phyloP scores from a whole-genome alignment of 2,329 filamentous ascomycete species.

The Microsporum ferrugineum region DNA sequence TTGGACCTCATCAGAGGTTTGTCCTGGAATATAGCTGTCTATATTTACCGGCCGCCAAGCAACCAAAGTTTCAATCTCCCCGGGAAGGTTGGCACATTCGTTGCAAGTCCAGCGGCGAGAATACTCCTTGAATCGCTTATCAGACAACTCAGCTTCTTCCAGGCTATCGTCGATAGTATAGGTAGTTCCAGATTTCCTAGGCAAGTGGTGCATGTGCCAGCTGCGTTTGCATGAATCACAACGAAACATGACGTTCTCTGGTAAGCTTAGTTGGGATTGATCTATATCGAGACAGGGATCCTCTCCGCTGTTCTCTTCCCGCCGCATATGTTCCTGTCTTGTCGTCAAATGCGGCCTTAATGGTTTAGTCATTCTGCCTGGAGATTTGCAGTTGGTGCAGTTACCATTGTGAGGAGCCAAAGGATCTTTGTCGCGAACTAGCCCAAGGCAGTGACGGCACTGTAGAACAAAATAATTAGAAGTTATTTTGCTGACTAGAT shows the following conservation, averaged over 20 bases:
- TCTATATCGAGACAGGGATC: constrained; percentile 63
- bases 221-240: constrained; percentile 64
- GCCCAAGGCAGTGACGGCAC: constrained; percentile 71
- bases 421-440: constrained; percentile 55
- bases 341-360: constrained; percentile 63
- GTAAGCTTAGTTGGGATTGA: constrained; percentile 58
- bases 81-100: constrained; percentile 54
- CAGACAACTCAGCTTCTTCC: constrained; percentile 28
- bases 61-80: constrained; percentile 66
- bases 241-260: constrained; percentile 67
- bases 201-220: constrained; percentile 77
- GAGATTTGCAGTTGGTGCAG: constrained; percentile 58
- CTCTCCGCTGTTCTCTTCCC: constrained; percentile 63
- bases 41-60: constrained; percentile 70
- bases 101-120: constrained; percentile 65
- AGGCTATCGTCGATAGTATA: constrained; percentile 19
- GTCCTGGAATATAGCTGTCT: constrained; percentile 43
- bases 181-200: constrained; percentile 31
- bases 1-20: constrained; percentile 44
- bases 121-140: constrained; percentile 60
- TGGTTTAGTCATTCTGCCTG: constrained; percentile 59
- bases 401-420: constrained; percentile 57
- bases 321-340: constrained; percentile 70
- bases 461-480: constrained; percentile 73
- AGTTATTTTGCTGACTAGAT: constrained; percentile 75